Evolutionary conservation across 2,329 filamentous ascomycete species (phyloP).

Genomic region (Paraphoma chrysanthemicola): DNA sequence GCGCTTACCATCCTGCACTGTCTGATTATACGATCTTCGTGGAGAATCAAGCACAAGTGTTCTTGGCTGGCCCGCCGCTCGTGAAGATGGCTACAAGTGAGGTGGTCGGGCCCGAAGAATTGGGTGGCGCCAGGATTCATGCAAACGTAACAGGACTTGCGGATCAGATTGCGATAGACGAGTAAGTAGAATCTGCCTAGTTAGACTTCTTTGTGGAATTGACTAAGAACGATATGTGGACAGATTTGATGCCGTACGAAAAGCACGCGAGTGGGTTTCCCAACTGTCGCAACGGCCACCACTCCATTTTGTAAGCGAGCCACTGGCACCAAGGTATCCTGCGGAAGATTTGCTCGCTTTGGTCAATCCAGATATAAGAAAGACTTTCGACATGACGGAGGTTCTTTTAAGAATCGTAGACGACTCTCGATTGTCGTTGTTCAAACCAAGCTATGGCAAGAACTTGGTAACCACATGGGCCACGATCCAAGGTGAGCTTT

Average conservation of each 20-base stretch:
- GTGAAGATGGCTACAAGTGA: conserved; percentile 59
- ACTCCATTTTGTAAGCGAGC: background rate
- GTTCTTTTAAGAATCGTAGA: conserved; percentile 53
- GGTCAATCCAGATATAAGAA: conserved; percentile 50
- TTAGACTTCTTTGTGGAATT: too few relatives aligned
- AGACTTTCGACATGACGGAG: conserved; percentile 49
- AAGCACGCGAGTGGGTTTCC: conserved; percentile 48
- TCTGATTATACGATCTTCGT: conserved; percentile 55
- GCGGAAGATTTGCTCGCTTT: conserved; percentile 48
- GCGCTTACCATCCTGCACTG: conserved; percentile 51
- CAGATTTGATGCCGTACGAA: conserved; percentile 50
- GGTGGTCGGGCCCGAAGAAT: conserved; percentile 49
- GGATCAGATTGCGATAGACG: conserved; percentile 53
- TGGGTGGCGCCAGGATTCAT: conserved; percentile 55
- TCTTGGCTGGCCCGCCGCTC: conserved; percentile 54
- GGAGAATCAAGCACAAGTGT: conserved; percentile 53
- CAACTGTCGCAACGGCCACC: conserved; percentile 2
- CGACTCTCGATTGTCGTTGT: conserved; percentile 47
- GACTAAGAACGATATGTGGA: too few relatives aligned
- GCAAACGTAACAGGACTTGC: conserved; percentile 51
- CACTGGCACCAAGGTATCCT: conserved; percentile 40
- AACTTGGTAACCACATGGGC: conserved; percentile 36
- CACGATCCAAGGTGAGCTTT: conserved; percentile 36
- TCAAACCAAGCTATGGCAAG: conserved; percentile 52
- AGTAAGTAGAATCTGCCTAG: conserved; percentile 14